Percentiles rank a stretch among this genome's conserved stretches.
phyloP scores from a whole-genome alignment of 805 yeast species.

The Naumovozyma baii region DNA sequence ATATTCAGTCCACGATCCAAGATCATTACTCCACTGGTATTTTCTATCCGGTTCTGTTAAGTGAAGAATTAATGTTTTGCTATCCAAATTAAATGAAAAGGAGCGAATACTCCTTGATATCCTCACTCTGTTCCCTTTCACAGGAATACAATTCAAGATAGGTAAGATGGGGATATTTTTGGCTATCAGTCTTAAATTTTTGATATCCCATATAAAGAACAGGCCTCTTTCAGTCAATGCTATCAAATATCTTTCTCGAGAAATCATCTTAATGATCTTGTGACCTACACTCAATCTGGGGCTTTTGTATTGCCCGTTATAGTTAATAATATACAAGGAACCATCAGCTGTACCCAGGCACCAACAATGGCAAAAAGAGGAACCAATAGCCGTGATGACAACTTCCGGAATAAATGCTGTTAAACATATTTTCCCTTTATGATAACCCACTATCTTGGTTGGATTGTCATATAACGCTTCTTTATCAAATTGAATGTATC shows the following conservation, averaged over 20 bases:
- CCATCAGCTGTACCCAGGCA: slow-evolving; percentile 37
- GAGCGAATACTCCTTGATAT: slow-evolving; percentile 18
- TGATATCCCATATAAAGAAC: slow-evolving; percentile 31
- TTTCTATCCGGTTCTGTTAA: slow-evolving; percentile 10
- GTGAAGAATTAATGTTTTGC: slow-evolving; percentile 6
- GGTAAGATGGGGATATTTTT: slow-evolving; percentile 25
- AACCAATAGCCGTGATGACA: slow-evolving; percentile 35
- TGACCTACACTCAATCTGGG: slow-evolving; percentile 39
- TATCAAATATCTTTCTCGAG: slow-evolving; percentile 37
- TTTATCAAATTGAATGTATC: slow-evolving; percentile 29
- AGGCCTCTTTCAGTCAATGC: slow-evolving; percentile 52
- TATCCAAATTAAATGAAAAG: slow-evolving; percentile 6
- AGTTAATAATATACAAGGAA: slow-evolving; percentile 27
- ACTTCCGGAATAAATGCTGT: slow-evolving; percentile 36
- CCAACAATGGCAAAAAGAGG: slow-evolving; percentile 38
- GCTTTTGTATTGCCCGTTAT: slow-evolving; percentile 28
- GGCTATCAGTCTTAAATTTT: slow-evolving; percentile 9
- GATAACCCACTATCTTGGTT: slow-evolving; percentile 32
- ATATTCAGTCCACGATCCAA: slow-evolving; percentile 24
- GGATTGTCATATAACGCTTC: slow-evolving; percentile 31
- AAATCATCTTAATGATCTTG: slow-evolving; percentile 38
- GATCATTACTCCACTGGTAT: slow-evolving; percentile 16
- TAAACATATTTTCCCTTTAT: slow-evolving; percentile 29
- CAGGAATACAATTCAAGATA: slow-evolving; percentile 17
- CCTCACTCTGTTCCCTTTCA: slow-evolving; percentile 21